A percentile compares a stretch with the other conserved stretches of the same genome.
Conservation (phyloP, 352 stramenopile genomes). For the Blastocystis hominis region DNA sequence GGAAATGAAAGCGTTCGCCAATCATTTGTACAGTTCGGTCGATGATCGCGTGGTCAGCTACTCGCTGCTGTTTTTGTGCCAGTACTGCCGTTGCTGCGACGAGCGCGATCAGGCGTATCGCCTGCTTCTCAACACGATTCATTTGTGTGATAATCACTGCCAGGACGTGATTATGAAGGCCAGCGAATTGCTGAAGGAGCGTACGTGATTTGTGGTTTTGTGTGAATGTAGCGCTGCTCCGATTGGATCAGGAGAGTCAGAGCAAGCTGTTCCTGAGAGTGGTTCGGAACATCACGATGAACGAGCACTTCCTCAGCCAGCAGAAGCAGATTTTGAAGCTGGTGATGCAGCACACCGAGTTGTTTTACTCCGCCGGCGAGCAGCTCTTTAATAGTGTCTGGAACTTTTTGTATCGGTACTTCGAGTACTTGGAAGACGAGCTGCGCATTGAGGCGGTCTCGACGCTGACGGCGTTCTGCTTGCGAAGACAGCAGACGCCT, state of each 20-base stretch:
- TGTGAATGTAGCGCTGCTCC: background rate
- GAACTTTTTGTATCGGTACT: background rate
- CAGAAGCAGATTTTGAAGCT: slow-evolving; percentile 41
- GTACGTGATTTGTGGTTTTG: background rate
- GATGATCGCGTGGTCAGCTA: slow-evolving; percentile 21
- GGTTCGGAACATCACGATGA: slow-evolving; percentile 12
- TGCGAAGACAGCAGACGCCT: background rate
- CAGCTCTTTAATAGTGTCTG: slow-evolving; percentile 5
- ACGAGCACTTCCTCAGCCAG: slow-evolving; percentile 30
- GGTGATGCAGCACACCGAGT: slow-evolving; percentile 30
- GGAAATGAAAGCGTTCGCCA: background rate
- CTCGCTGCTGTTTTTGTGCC: slow-evolving; percentile 31
- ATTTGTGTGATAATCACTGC: slow-evolving; percentile 19
- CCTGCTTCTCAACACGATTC: slow-evolving; percentile 41
- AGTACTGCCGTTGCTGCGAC: slow-evolving; percentile 6
- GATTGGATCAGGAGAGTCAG: background rate
- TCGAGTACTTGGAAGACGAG: background rate
- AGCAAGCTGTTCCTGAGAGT: background rate
- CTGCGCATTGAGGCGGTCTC: slow-evolving; percentile 7
- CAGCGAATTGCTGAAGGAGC: background rate
- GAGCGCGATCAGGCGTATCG: background rate
- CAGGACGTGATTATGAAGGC: background rate
- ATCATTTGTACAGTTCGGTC: background rate
- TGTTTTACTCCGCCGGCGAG: slow-evolving; percentile 28
- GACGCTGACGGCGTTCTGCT: background rate